Conservation (phyloP, 2,329 filamentous ascomycete genomes). For the Aspergillus spinulosporus region DNA sequence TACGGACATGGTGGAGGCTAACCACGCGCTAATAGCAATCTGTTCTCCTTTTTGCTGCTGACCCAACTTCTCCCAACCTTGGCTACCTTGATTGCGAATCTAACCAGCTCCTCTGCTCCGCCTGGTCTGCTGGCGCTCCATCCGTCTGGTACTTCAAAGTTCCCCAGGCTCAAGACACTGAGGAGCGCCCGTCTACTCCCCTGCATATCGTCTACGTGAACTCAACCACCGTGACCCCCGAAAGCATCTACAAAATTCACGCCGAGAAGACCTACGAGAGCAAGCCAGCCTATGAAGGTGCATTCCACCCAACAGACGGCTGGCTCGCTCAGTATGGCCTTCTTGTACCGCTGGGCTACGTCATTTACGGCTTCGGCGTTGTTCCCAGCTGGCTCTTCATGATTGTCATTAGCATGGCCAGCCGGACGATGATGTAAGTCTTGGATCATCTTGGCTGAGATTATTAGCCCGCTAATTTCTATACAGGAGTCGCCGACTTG, state of each 20-base stretch:
- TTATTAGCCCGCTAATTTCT: constrained; percentile 14
- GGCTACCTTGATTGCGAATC: constrained; percentile 61
- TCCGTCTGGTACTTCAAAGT: constrained; percentile 59
- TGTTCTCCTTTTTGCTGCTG: constrained; percentile 53
- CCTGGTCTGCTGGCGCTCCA: constrained; percentile 59
- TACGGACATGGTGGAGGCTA: constrained; percentile 10
- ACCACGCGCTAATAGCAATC: constrained; percentile 47
- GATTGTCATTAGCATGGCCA: constrained; percentile 62
- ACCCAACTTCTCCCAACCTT: constrained; percentile 57
- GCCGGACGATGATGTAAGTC: constrained; percentile 62
- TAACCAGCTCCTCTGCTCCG: constrained; percentile 60
- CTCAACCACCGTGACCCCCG: constrained; percentile 57
- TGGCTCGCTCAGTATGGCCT: constrained; percentile 55
- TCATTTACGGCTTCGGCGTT: constrained; percentile 56
- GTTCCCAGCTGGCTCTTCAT: constrained; percentile 66
- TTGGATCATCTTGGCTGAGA: neutral
- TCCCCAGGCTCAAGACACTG: constrained; percentile 53
- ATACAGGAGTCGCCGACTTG: constrained; percentile 31
- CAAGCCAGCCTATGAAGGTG: constrained; percentile 55
- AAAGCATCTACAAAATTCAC: constrained; percentile 58
- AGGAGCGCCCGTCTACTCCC: constrained; percentile 54
- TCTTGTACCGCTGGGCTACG: constrained; percentile 56
- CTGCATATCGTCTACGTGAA: constrained; percentile 59
- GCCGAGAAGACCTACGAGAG: constrained; percentile 58
- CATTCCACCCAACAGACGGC: constrained; percentile 63